phyloP scores from a whole-genome alignment of 2,329 filamentous ascomycete genomes.

The Parasarocladium wereldwijsianum region DNA sequence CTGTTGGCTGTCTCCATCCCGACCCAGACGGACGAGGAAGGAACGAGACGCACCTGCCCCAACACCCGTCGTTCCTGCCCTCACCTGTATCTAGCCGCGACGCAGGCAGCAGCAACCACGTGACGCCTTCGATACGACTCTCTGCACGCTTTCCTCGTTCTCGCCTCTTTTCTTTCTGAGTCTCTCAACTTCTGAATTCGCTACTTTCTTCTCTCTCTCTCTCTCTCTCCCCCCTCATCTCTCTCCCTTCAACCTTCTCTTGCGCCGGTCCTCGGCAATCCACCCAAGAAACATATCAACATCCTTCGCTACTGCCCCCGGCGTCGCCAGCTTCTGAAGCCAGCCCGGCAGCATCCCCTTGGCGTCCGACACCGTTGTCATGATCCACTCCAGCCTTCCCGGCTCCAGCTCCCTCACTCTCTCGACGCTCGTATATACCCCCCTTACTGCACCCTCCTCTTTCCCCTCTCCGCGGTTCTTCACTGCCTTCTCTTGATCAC shows the following conservation, averaged over 20 bases:
- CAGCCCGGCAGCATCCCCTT: slow-evolving; percentile 49
- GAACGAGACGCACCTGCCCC: too few relatives aligned
- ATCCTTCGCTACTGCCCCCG: slow-evolving; percentile 52
- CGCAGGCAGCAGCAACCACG: too few relatives aligned
- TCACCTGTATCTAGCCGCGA: too few relatives aligned
- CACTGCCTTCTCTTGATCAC: not conserved
- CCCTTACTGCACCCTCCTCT: slow-evolving; percentile 28
- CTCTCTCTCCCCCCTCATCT: slow-evolving; percentile 3
- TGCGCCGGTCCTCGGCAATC: slow-evolving; percentile 32
- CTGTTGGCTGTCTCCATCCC: too few relatives aligned
- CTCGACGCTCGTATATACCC: slow-evolving; percentile 52
- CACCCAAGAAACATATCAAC: slow-evolving; percentile 54
- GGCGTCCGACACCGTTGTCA: slow-evolving; percentile 63
- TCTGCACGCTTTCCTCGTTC: too few relatives aligned
- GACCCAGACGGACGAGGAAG: too few relatives aligned
- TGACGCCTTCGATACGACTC: too few relatives aligned
- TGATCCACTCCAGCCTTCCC: slow-evolving; percentile 53
- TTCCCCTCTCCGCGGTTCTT: not conserved
- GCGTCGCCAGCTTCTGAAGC: slow-evolving; percentile 49
- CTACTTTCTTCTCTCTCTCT: too few relatives aligned
- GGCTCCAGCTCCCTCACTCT: slow-evolving; percentile 30
- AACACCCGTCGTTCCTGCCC: too few relatives aligned
- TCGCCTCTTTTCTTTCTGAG: too few relatives aligned
- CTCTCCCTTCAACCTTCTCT: too few relatives aligned
- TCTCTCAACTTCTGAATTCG: too few relatives aligned